Percentiles rank a stretch among this genome's conserved stretches.
Evolutionary conservation across 768 basidiomycete species (phyloP).

Genomic region (Cystofilobasidium ferigula): DNA sequence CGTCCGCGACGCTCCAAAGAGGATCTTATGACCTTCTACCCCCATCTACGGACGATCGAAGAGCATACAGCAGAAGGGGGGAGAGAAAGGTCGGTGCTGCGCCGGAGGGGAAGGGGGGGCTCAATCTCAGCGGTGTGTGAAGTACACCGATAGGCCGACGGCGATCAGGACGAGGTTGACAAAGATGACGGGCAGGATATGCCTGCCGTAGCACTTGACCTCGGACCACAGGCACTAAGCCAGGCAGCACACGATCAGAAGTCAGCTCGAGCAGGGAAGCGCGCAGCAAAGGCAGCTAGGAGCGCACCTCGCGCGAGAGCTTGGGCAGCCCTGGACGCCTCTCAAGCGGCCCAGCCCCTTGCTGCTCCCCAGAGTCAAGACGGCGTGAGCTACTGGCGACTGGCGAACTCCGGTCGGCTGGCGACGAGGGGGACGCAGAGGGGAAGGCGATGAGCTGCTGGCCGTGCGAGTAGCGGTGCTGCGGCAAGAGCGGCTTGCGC

Average conservation of each 20-base stretch:
- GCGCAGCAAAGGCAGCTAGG: neutral
- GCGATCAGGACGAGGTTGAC: conserved; percentile 6
- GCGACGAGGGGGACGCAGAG: neutral
- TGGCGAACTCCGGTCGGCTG: neutral
- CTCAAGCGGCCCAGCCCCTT: neutral
- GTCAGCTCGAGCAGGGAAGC: neutral
- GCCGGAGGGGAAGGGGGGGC: too few species aligned
- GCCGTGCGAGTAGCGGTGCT: conserved; percentile 6
- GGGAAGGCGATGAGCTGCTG: neutral
- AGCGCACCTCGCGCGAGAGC: conserved; percentile 6
- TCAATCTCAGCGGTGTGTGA: neutral
- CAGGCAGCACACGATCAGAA: neutral
- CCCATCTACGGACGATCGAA: too few species aligned
- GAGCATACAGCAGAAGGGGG: too few species aligned
- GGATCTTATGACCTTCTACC: neutral
- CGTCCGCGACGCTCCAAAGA: neutral
- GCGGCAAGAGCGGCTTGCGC: neutral
- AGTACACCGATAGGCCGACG: conserved; percentile 1
- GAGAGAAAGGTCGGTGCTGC: too few species aligned
- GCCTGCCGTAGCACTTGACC: conserved; percentile 5
- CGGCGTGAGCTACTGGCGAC: too few species aligned
- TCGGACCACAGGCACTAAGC: neutral
- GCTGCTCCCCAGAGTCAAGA: too few species aligned
- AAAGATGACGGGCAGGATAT: conserved; percentile 7
- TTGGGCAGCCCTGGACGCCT: neutral